Base-by-base conservation (phyloP, 2,329 filamentous ascomycete species). In the Colletotrichum lini region DNA sequence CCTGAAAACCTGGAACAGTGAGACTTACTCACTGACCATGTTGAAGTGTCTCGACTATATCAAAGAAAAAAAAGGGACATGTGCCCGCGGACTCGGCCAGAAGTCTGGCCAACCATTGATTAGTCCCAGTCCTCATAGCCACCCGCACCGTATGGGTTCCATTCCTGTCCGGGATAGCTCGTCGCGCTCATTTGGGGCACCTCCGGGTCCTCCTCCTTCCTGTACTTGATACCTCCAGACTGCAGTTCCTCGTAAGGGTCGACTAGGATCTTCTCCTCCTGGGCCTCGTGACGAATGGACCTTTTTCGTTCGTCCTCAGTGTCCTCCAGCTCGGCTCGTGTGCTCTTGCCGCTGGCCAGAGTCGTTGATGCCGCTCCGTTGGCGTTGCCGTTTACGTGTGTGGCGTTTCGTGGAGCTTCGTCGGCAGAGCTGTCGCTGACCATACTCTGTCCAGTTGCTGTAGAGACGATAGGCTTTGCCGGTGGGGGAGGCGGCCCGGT, bases 101-200 rank as follows among this genome's bases (percentile, higher is more conserved):
- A 35, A 21, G 3, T 23, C 13, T 35, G 15, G 5, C 35, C 21
- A 6, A 38, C 2, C 35, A 38, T 38, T 35, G 30, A 23, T 54
- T 53, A 72, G 23, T 74, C 65, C 65, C 68, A 61, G 12, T 73
- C 72, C 23, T 74, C 73, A 42, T 68, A 72, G n/a, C 65, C 63
- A 9, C 70, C 67, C 8, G 42, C 57, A 13, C 79, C 80, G 42
- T 87, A 89, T 2, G 90, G 90, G 75, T 88, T 88, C 91, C 91
- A 93, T 78, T 93, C 91, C 81, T 92, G 90, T 0, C 91, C 91
- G 0, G 91, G 91, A 79, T 93, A 93, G 77, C 88, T 90, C 15
- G 90, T 91, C 8, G 90, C 91, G 58, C 84, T 87, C 91, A 93
- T 93, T 70, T 85, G 82, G 15, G 87, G 86, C 76, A 82, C 78